Conservation (phyloP, 139 green algal genomes). For the Chlorella sorokiniana region DNA sequence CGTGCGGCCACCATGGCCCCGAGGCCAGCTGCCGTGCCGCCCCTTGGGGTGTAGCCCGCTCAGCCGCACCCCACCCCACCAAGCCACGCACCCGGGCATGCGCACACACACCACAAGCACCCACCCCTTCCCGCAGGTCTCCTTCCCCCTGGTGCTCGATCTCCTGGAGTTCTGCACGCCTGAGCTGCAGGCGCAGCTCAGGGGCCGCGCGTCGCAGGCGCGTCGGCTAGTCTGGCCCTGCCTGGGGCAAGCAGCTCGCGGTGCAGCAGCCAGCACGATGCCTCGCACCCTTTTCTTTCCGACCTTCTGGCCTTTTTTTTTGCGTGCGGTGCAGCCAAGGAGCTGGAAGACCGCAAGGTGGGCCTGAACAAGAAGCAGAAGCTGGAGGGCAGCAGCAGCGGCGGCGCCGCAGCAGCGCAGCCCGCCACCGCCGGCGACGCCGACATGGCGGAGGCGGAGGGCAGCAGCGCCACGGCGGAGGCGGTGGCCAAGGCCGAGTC, state of each 20-base stretch:
- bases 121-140: conserved; percentile 65
- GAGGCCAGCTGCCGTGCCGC: too few relatives aligned
- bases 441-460: too few relatives aligned
- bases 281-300: neutral
- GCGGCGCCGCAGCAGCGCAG: conserved; percentile 6
- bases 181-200: conserved; percentile 83
- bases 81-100: too few relatives aligned
- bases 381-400: conserved; percentile 21
- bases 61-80: too few relatives aligned
- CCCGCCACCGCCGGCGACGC: too few relatives aligned
- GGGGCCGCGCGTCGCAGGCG: conserved; percentile 61
- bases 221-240: neutral
- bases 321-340: conserved; percentile 39
- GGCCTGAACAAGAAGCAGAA: conserved; percentile 50
- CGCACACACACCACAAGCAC: neutral
- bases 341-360: conserved; percentile 51
- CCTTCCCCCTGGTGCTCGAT: conserved; percentile 89
- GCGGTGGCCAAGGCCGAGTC: neutral
- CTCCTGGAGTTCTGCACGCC: conserved; percentile 91
- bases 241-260: neutral
- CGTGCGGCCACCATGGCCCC: too few relatives aligned
- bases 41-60: too few relatives aligned
- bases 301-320: neutral
- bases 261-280: neutral
- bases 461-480: neutral